Percentiles rank a stretch among this genome's conserved stretches.
Conservation (phyloP, 345 rosid genomes). For the Cardamine chenopodiifolia region DNA sequence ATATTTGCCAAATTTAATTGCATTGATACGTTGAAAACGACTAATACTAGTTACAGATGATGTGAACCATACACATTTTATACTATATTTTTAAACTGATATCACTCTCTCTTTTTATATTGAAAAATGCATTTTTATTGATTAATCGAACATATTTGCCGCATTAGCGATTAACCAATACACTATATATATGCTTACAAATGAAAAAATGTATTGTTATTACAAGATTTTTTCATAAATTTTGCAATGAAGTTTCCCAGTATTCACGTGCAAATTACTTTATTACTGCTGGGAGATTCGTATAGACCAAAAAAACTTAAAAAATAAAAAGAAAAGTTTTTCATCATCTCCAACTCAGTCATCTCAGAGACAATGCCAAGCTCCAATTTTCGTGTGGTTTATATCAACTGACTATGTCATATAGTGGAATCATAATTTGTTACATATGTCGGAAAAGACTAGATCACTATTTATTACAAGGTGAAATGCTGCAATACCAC, state of each 20-base stretch:
- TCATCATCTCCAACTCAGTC: not conserved
- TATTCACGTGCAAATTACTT: not conserved
- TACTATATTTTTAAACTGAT: too few species aligned
- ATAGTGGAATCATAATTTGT: not conserved
- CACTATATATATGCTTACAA: not conserved
- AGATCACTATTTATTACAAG: too few species aligned
- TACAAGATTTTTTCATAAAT: not conserved
- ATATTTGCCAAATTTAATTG: slow-evolving; percentile 11
- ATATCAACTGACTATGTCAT: not conserved
- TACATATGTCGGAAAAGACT: not conserved
- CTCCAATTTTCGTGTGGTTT: not conserved
- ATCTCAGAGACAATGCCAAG: not conserved
- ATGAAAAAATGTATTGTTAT: not conserved
- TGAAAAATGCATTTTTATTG: not conserved
- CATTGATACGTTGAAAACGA: slow-evolving; percentile 29
- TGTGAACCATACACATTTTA: not conserved
- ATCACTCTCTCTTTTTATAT: not conserved
- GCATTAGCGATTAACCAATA: not conserved
- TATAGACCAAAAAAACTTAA: not conserved
- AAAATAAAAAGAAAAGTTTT: too few species aligned
- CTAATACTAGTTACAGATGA: not conserved
- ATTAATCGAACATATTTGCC: not conserved
- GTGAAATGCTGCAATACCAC: not conserved
- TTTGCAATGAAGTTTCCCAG: not conserved
- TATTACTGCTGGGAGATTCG: not conserved